Evolutionary conservation across 2,329 filamentous ascomycete species (phyloP).

Genomic region (Fusarium denticulatum): DNA sequence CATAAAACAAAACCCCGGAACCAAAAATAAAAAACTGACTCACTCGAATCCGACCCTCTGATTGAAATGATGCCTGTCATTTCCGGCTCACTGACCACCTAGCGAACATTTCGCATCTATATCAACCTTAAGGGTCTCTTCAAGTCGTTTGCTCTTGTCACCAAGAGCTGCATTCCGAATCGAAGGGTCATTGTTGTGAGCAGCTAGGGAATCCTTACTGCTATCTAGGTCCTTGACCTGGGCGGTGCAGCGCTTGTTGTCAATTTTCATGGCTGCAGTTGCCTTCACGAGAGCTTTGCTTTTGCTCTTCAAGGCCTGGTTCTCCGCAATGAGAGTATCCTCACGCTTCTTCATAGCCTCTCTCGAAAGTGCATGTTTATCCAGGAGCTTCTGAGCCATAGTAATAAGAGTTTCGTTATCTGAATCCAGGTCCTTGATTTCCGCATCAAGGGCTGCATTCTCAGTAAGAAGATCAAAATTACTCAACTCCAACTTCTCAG

Average conservation of each 20-base stretch:
- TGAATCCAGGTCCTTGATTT: background rate
- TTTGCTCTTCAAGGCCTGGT: background rate
- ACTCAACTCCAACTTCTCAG: too few relatives aligned
- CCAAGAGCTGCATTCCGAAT: background rate
- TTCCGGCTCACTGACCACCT: too few relatives aligned
- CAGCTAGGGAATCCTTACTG: background rate
- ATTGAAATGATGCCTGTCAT: background rate
- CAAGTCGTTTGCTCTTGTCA: background rate
- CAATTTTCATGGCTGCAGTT: too few relatives aligned
- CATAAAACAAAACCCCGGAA: accelerated
- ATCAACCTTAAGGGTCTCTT: background rate
- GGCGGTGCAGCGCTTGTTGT: background rate
- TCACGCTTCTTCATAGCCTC: accelerated
- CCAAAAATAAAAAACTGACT: accelerated
- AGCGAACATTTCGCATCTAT: background rate
- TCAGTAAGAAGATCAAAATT: background rate
- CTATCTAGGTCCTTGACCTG: background rate
- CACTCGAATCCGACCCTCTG: background rate
- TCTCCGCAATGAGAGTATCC: background rate
- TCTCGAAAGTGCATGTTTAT: background rate
- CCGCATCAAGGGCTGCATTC: background rate
- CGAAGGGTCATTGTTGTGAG: background rate
- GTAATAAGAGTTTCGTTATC: background rate
- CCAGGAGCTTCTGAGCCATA: background rate
- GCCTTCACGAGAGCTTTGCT: background rate